Conservation (phyloP, 306 rosid species). For the Quercus parvula region DNA sequence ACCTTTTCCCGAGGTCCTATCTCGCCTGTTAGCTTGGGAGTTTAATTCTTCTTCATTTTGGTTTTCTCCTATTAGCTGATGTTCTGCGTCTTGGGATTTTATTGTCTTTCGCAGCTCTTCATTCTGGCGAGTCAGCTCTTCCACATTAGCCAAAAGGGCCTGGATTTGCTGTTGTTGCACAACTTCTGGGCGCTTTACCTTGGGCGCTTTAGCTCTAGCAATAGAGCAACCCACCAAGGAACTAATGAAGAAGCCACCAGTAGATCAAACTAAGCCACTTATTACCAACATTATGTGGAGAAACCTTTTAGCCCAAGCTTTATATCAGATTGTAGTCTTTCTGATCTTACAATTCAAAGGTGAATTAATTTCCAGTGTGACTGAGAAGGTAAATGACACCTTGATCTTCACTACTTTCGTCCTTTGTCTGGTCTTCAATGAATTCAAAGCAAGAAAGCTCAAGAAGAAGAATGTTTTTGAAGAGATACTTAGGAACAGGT, state of each 20-base stretch:
- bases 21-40: too few relatives aligned
- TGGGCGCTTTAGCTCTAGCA: constrained; percentile 33
- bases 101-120: too few relatives aligned
- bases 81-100: too few relatives aligned
- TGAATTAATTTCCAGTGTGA: constrained; percentile 15
- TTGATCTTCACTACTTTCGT: constrained; percentile 28
- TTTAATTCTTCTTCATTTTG: too few relatives aligned
- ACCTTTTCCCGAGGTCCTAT: too few relatives aligned
- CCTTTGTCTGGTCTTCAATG: constrained; percentile 29
- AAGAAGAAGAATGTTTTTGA: constrained; percentile 31
- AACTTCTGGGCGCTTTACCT: not conserved
- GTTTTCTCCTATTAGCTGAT: too few relatives aligned
- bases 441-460: constrained; percentile 28
- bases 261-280: constrained; percentile 18
- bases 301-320: constrained; percentile 21
- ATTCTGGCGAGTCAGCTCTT: too few relatives aligned
- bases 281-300: constrained; percentile 35
- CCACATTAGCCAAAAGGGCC: too few relatives aligned
- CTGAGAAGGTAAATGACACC: constrained; percentile 18
- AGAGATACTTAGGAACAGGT: constrained; percentile 9
- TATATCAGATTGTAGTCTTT: constrained; percentile 19
- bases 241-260: constrained; percentile 20
- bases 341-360: constrained; percentile 24
- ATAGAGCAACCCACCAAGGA: constrained; percentile 27
- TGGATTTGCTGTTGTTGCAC: too few relatives aligned